Evolutionary conservation across 371 early-diverging fungal species (phyloP).

Genomic region (Umbelopsis sp.): DNA sequence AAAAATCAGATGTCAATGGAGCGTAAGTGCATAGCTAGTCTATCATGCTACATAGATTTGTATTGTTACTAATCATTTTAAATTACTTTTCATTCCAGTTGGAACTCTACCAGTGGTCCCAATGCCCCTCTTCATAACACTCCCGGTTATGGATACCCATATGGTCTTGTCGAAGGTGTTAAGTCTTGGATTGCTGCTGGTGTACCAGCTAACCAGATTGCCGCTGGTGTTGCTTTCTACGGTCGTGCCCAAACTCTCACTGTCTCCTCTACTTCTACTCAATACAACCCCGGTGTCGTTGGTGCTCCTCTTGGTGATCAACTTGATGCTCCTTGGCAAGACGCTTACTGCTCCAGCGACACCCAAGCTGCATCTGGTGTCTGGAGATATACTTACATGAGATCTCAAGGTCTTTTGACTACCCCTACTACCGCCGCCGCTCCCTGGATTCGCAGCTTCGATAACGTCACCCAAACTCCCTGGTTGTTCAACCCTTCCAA

Average conservation of each 20-base stretch:
- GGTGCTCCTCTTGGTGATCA: slow-evolving; percentile 43
- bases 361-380: slow-evolving; percentile 41
- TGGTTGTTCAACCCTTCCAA: slow-evolving; percentile 61
- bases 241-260: slow-evolving; percentile 43
- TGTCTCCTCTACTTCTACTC: slow-evolving; percentile 18
- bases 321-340: slow-evolving; percentile 30
- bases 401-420: slow-evolving; percentile 55
- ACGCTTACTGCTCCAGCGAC: slow-evolving; percentile 31
- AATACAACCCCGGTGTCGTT: slow-evolving; percentile 35
- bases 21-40: slow-evolving; percentile 47
- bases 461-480: slow-evolving; percentile 51
- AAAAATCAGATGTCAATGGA: slow-evolving; percentile 48
- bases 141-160: slow-evolving; percentile 30
- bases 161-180: slow-evolving; percentile 52
- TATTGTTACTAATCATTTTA: background rate
- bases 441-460: slow-evolving; percentile 61
- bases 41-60: background rate
- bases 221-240: slow-evolving; percentile 67
- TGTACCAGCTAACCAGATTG: slow-evolving; percentile 60
- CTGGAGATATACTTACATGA: slow-evolving; percentile 57
- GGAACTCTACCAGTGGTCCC: slow-evolving; percentile 52
- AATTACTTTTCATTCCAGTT: slow-evolving; percentile 6
- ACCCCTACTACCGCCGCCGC: slow-evolving; percentile 45
- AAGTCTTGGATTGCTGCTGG: slow-evolving; percentile 58
- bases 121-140: slow-evolving; percentile 57